Percentiles rank a stretch among this genome's conserved stretches.
These are phyloP conservation scores for Ceratocystis lukuohia DNA, from an alignment of 2,329 filamentous ascomycete genomes.

Conservation along the genomic window DNA sequence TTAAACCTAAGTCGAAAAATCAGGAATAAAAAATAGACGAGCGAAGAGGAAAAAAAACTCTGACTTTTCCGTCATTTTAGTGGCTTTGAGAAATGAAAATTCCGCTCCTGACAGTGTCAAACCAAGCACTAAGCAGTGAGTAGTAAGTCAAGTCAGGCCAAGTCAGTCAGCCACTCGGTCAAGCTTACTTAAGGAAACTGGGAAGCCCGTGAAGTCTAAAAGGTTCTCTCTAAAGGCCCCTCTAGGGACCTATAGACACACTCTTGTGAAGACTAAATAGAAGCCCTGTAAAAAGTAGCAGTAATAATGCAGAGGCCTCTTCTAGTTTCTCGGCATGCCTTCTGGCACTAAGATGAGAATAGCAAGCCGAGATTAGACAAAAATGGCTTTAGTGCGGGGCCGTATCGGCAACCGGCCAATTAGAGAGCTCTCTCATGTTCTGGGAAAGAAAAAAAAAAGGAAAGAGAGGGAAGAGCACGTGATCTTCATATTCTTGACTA, in stretches of 20 bases:
- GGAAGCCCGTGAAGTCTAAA: no score
- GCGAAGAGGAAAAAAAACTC: not conserved
- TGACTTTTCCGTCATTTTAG: not conserved
- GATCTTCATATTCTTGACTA: no score
- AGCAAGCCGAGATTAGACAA: not conserved
- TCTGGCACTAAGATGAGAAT: slow-evolving; percentile 9
- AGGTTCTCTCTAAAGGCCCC: not conserved
- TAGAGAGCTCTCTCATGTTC: slow-evolving; percentile 27
- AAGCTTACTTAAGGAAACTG: no score
- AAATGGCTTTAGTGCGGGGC: slow-evolving; percentile 4
- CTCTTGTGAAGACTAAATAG: not conserved
- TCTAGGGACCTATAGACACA: not conserved
- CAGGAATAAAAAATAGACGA: not conserved
- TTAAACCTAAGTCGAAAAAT: not conserved
- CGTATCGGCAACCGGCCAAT: slow-evolving; percentile 27
- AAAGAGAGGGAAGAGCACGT: not conserved
- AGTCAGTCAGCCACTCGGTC: no score
- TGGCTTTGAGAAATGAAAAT: not conserved
- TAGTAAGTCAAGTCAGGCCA: no score
- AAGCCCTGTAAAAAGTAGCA: no score
- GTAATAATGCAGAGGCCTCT: no score
- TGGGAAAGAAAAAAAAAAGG: not conserved
- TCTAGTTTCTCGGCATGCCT: not conserved
- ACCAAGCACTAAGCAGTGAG: no score
- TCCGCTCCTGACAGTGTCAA: not conserved